Conservation (phyloP, 345 rosid genomes). For the Bruguiera parviflora region DNA sequence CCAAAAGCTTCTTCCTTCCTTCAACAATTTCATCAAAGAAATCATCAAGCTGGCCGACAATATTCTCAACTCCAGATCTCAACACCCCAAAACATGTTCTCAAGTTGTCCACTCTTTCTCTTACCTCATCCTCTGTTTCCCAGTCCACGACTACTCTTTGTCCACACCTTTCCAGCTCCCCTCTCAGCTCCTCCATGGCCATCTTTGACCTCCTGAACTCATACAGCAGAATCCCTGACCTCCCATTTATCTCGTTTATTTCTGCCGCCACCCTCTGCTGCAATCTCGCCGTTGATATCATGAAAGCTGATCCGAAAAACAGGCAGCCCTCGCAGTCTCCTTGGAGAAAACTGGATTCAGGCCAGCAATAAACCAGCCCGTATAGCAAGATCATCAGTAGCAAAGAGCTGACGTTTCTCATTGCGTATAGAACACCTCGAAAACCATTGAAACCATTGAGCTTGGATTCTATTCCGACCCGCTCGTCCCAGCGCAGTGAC, state of each 20-base stretch:
- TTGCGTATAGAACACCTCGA: conserved; percentile 76
- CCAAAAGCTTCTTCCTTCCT: conserved; percentile 91
- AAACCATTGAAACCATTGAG: conserved; percentile 91
- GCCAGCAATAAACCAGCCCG: conserved; percentile 66
- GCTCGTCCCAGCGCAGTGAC: conserved; percentile 61
- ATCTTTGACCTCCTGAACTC: conserved; percentile 64
- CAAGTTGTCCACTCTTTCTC: conserved; percentile 63
- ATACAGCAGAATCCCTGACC: conserved; percentile 57
- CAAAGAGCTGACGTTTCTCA: conserved; percentile 77
- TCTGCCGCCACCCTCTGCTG: conserved; percentile 71
- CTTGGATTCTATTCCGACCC: conserved; percentile 63
- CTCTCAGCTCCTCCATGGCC: conserved; percentile 77
- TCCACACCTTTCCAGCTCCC: conserved; percentile 52
- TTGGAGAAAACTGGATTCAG: conserved; percentile 37
- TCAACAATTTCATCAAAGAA: conserved; percentile 98
- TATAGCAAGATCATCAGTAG: conserved; percentile 63
- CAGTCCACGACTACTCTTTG: conserved; percentile 26
- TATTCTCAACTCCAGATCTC: conserved; percentile 72
- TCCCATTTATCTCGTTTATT: conserved; percentile 41
- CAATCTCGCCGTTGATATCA: conserved; percentile 69
- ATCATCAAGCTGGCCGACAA: conserved; percentile 76
- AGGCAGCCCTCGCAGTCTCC: conserved; percentile 43
- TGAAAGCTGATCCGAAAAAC: conserved; percentile 48
- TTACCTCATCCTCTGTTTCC: conserved; percentile 41
- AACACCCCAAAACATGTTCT: conserved; percentile 55